Percentiles rank a stretch among this genome's conserved stretches.
phyloP scores from a whole-genome alignment of 768 basidiomycete species.

The Mycena vulgaris region DNA sequence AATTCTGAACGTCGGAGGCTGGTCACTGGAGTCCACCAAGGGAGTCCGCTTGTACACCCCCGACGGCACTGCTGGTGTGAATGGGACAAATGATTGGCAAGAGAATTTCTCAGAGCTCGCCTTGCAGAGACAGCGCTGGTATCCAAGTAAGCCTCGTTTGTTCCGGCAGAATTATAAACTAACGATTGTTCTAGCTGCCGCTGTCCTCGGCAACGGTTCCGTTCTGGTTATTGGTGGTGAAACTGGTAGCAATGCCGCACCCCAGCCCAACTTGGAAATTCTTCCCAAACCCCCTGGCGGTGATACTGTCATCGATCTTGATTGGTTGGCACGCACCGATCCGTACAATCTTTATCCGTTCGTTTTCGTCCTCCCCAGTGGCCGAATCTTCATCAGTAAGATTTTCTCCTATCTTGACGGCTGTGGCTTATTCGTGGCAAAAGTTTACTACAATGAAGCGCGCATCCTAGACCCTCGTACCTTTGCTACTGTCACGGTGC shows the following conservation, averaged over 20 bases:
- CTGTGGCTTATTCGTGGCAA: not conserved
- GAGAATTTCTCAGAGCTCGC: slow-evolving; percentile 71
- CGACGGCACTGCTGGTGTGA: slow-evolving; percentile 75
- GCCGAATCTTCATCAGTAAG: slow-evolving; percentile 79
- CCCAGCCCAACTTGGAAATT: slow-evolving; percentile 80
- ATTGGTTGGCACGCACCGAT: slow-evolving; percentile 80
- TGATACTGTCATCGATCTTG: slow-evolving; percentile 70
- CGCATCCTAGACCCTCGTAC: slow-evolving; percentile 80
- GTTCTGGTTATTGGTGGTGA: slow-evolving; percentile 74
- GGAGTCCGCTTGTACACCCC: slow-evolving; percentile 84
- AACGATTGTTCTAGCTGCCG: slow-evolving; percentile 70
- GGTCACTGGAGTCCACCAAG: slow-evolving; percentile 81
- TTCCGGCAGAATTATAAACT: not conserved
- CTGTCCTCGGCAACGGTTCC: slow-evolving; percentile 80
- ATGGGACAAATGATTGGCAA: slow-evolving; percentile 86
- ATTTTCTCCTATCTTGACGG: slow-evolving; percentile 7
- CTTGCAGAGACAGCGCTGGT: slow-evolving; percentile 61
- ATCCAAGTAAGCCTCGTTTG: slow-evolving; percentile 50
- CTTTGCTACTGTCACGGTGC: slow-evolving; percentile 69
- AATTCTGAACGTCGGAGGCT: slow-evolving; percentile 76
- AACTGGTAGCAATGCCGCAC: slow-evolving; percentile 75
- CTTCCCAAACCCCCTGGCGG: slow-evolving; percentile 78
- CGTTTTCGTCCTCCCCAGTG: slow-evolving; percentile 78
- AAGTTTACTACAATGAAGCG: slow-evolving; percentile 88
- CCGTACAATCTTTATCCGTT: slow-evolving; percentile 89